Evolutionary conservation across 2,329 filamentous ascomycete species (phyloP).

Genomic region (Balansia obtecta): DNA sequence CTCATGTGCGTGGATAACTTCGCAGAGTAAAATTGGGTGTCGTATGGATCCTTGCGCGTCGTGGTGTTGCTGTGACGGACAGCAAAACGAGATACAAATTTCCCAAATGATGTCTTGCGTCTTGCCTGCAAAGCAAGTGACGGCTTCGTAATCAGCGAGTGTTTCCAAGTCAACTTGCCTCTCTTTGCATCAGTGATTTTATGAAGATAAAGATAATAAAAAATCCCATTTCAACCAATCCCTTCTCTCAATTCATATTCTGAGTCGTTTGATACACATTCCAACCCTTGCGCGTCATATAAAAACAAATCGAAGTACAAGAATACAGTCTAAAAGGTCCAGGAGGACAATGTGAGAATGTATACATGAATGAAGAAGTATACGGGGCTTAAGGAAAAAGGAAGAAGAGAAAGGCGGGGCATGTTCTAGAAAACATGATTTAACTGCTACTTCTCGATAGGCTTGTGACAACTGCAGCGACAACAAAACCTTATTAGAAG

Average conservation of each 20-base stretch:
- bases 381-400: neutral
- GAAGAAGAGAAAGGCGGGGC: neutral
- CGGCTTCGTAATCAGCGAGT: neutral
- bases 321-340: neutral
- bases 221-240: neutral
- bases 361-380: neutral
- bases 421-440: no score
- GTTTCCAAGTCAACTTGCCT: neutral
- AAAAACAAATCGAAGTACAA: conserved; percentile 2
- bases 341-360: neutral
- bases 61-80: neutral
- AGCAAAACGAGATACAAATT: neutral
- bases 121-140: neutral
- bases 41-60: neutral
- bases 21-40: conserved; percentile 9
- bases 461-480: no score
- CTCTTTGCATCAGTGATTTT: neutral
- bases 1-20: conserved; percentile 19
- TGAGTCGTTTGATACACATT: neutral
- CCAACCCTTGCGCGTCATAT: neutral
- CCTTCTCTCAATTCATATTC: neutral
- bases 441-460: no score
- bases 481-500: no score
- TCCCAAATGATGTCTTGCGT: neutral
- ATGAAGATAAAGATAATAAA: neutral